Evolutionary conservation across 1,284 basidiomycete genomes (phyloP).

Genomic region (Inonotus hispidus): DNA sequence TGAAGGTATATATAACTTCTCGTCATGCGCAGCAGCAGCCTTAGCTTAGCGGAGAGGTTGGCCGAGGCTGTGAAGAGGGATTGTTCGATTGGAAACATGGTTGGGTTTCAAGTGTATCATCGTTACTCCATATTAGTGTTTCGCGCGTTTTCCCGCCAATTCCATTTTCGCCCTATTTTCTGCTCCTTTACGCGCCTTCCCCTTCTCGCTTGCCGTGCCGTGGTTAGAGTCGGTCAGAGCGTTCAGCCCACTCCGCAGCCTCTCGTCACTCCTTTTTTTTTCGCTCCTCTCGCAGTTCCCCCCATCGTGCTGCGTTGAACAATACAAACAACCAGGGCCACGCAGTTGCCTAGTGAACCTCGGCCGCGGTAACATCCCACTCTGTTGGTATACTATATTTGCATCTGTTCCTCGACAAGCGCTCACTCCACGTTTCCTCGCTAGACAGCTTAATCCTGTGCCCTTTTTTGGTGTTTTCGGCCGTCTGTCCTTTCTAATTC

Average conservation of each 20-base stretch:
- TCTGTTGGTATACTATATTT: background rate
- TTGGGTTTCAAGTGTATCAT: slow-evolving; percentile 16
- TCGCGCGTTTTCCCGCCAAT: slow-evolving; percentile 10
- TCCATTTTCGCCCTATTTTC: slow-evolving; percentile 18
- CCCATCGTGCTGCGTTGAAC: slow-evolving; percentile 14
- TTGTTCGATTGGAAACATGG: slow-evolving; percentile 14
- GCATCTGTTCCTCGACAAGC: background rate
- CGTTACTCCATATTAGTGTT: slow-evolving; percentile 12
- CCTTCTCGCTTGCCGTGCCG: slow-evolving; percentile 21
- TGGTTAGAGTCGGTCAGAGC: slow-evolving; percentile 29
- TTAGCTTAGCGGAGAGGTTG: slow-evolving; percentile 9
- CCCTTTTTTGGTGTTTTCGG: slow-evolving; percentile 2
- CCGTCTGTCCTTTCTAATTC: background rate
- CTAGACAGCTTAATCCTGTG: slow-evolving; percentile 7
- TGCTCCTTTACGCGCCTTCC: slow-evolving; percentile 13
- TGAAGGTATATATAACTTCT: background rate
- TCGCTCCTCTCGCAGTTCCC: slow-evolving; percentile 21
- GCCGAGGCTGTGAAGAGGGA: slow-evolving; percentile 12
- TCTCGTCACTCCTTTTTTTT: slow-evolving; percentile 6
- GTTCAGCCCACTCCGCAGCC: slow-evolving; percentile 13
- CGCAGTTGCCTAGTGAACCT: background rate
- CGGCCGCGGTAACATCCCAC: background rate
- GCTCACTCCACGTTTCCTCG: background rate
- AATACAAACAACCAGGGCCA: background rate
- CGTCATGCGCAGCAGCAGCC: background rate